Base-by-base conservation (phyloP, 2,329 filamentous ascomycete genomes). In the Fusarium nodosum region DNA sequence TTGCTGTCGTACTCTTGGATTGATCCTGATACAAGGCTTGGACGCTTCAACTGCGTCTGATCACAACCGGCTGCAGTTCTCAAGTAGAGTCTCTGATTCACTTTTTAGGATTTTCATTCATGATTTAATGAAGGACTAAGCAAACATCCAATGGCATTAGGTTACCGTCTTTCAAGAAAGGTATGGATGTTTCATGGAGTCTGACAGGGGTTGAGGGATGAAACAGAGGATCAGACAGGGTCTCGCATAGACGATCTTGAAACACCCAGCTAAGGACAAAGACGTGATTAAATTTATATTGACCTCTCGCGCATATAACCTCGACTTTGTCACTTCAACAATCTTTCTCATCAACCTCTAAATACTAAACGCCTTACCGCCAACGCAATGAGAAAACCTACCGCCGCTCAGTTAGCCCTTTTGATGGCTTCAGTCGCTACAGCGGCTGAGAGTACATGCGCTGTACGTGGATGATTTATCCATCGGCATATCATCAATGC, bases 181-280 rank as follows among this genome's bases (percentile, higher is more conserved):
- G 31, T 26, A 20, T 42, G 41, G n/a, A 22, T 42, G 60, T 60
- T 60, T 65, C 53, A 44, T 34, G 13, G 28, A 5, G 16, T 24
- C 22, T 50, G 33, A 38, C 54, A 68, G 47, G 64, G 53, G 31
- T 9, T 12, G 22, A 50, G 34, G 48, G 52, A 51, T 59, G 62
- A 66, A 66, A 68, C 55, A 47, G 64, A 64, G 60, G 65, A 68
- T 69, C 44, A 42, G 20, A 24, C 47, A 66, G 39, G 56, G 63
- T n/a, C 36, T 26, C 52, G 65, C 64, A 64, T 67, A 47, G 63
- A 67, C 38, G 56, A 63, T 45, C 60, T 66, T 68, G 59, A 68
- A 68, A 67, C 64, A 48, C 52, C 15, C 33, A 22, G 18, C 7
- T 33, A 34, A 20, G 31, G 46, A 18, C 45, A 69, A 51, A 51